phyloP scores from a whole-genome alignment of 768 basidiomycete genomes.

The Trametes meyenii region DNA sequence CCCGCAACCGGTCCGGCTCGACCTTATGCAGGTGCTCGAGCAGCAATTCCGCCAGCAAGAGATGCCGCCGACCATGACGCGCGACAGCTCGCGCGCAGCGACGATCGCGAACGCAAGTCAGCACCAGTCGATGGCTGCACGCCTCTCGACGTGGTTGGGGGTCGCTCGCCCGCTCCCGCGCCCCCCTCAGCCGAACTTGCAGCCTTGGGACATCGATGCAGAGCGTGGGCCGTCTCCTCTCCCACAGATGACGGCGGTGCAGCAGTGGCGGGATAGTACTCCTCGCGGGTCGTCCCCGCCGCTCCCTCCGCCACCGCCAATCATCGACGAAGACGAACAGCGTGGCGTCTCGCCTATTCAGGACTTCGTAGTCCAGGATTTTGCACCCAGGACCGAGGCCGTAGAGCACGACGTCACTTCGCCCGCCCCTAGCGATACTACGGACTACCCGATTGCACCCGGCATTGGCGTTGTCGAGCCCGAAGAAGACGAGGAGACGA shows the following conservation, averaged over 20 bases:
- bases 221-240: slow-evolving; percentile 18
- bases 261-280: slow-evolving; percentile 1
- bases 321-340: slow-evolving; percentile 19
- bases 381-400: not conserved
- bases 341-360: slow-evolving; percentile 20
- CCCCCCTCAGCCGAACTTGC: not conserved
- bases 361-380: not conserved
- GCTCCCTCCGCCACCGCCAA: not conserved
- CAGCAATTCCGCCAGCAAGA: slow-evolving; percentile 15
- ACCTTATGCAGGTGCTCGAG: slow-evolving; percentile 13
- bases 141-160: slow-evolving; percentile 21
- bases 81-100: slow-evolving; percentile 16
- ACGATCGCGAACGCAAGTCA: slow-evolving; percentile 6
- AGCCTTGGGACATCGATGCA: slow-evolving; percentile 21
- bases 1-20: not conserved
- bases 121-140: slow-evolving; percentile 22
- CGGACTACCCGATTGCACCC: slow-evolving; percentile 4
- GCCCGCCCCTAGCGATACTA: not conserved
- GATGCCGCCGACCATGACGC: slow-evolving; percentile 12
- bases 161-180: slow-evolving; percentile 12
- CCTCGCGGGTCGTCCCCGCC: slow-evolving; percentile 5
- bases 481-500: not conserved
- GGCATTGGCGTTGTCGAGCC: slow-evolving; percentile 10
- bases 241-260: too few relatives aligned
- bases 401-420: not conserved